Evolutionary conservation across 2,329 filamentous ascomycete genomes (phyloP).

Genomic region (Aspergillus pseudotamarii): DNA sequence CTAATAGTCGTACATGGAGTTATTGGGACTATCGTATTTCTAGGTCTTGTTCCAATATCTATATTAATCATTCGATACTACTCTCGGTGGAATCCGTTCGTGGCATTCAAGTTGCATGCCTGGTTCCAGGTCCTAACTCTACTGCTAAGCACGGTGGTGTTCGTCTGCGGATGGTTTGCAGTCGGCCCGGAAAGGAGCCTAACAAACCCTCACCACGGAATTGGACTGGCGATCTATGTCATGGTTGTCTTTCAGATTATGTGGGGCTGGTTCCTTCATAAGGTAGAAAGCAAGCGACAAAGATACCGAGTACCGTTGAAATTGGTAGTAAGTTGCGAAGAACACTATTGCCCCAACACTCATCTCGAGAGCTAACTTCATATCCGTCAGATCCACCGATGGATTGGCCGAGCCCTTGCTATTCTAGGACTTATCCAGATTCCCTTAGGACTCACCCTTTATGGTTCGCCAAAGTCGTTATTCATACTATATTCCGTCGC

Average conservation of each 20-base stretch:
- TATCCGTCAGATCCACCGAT: slow-evolving; percentile 75
- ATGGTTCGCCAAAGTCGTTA: slow-evolving; percentile 80
- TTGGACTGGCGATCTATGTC: slow-evolving; percentile 65
- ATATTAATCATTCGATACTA: slow-evolving; percentile 65
- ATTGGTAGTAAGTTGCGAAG: slow-evolving; percentile 53
- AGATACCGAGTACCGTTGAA: slow-evolving; percentile 59
- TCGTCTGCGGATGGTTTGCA: slow-evolving; percentile 65
- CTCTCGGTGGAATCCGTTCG: slow-evolving; percentile 54
- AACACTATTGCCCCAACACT: neutral
- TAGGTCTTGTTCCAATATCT: slow-evolving; percentile 61
- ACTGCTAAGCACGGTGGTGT: slow-evolving; percentile 62
- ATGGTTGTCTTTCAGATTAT: slow-evolving; percentile 62
- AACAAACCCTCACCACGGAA: slow-evolving; percentile 69
- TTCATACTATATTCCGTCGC: slow-evolving; percentile 87
- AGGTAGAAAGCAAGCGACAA: slow-evolving; percentile 55
- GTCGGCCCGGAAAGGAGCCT: slow-evolving; percentile 63
- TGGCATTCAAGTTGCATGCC: slow-evolving; percentile 63
- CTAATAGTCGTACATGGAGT: slow-evolving; percentile 64
- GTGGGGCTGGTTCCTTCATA: slow-evolving; percentile 61
- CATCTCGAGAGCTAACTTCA: neutral
- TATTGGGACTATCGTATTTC: slow-evolving; percentile 63
- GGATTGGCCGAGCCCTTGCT: slow-evolving; percentile 77
- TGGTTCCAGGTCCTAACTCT: slow-evolving; percentile 66
- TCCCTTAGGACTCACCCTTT: slow-evolving; percentile 84
- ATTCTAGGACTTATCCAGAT: slow-evolving; percentile 85